A percentile compares a stretch with the other conserved stretches of the same genome.
Conservation (phyloP, 2,329 filamentous ascomycete genomes). For the Sarocladiaceae sp. region DNA sequence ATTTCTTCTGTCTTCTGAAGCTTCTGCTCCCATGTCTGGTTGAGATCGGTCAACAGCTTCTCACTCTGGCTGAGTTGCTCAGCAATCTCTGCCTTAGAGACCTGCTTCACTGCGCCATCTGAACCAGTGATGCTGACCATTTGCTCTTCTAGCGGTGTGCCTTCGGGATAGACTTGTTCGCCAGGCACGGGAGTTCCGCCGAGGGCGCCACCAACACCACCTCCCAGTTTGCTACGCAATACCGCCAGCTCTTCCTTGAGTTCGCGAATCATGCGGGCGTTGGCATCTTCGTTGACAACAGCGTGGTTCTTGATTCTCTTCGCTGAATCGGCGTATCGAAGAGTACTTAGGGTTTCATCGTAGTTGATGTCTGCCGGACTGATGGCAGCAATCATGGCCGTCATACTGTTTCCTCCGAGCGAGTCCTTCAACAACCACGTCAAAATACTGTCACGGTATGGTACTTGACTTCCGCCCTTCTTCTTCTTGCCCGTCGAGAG, state of each 20-base stretch:
- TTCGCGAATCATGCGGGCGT: constrained; percentile 97
- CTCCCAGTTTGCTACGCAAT: constrained; percentile 78
- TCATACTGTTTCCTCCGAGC: constrained; percentile 97
- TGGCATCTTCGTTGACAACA: constrained; percentile 97
- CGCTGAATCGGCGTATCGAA: constrained; percentile 94
- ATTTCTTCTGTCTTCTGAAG: constrained; percentile 92
- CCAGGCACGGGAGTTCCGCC: constrained; percentile 49
- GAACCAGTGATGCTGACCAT: constrained; percentile 88
- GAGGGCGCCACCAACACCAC: constrained; percentile 39
- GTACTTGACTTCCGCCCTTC: constrained; percentile 68
- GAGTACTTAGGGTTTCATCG: constrained; percentile 91
- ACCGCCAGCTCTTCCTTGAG: constrained; percentile 90
- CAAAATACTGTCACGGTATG: constrained; percentile 93
- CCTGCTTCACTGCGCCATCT: constrained; percentile 86
- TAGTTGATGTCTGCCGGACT: constrained; percentile 99
- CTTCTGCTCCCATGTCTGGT: constrained; percentile 99
- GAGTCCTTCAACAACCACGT: constrained; percentile 98
- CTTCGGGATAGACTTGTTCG: constrained; percentile 85
- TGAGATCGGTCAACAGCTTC: constrained; percentile 91
- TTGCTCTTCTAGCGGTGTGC: constrained; percentile 89
- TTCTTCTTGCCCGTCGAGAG: constrained; percentile 80
- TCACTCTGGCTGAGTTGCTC: constrained; percentile 96
- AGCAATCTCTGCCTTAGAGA: constrained; percentile 96
- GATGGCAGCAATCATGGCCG: constrained; percentile 98
- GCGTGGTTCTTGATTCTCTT: constrained; percentile 99